Conservation (phyloP, 2,329 filamentous ascomycete genomes). For the Aspergillus fumigatus region DNA sequence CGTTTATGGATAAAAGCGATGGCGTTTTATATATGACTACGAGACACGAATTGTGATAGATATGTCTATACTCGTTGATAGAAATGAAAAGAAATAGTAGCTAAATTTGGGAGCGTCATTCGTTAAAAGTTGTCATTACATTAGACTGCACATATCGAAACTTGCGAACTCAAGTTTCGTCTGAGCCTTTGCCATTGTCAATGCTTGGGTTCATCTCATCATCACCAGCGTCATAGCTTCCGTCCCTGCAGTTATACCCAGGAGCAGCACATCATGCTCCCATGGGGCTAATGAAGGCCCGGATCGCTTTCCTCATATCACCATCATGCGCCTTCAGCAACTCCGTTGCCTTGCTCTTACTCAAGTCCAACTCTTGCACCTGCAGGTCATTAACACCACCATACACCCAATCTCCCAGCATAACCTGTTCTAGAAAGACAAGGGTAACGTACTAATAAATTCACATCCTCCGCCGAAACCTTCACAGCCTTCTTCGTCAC, state of each 20-base stretch:
- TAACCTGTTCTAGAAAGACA: neutral
- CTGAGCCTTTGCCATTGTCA: neutral
- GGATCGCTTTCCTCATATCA: slow-evolving; percentile 38
- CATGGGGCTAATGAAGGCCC: slow-evolving; percentile 36
- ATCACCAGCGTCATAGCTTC: neutral
- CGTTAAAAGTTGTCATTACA: neutral
- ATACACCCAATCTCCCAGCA: neutral
- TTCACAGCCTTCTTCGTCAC: slow-evolving; percentile 42
- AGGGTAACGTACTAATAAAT: slow-evolving; percentile 39
- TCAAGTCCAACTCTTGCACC: slow-evolving; percentile 45
- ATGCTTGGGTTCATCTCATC: neutral
- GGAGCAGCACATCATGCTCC: slow-evolving; percentile 6
- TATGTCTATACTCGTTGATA: neutral
- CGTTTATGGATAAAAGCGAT: neutral
- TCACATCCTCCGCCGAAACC: slow-evolving; percentile 43
- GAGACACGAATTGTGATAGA: neutral
- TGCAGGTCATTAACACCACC: slow-evolving; percentile 12
- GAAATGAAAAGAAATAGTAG: neutral
- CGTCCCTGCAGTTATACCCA: neutral
- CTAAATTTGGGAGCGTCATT: neutral
- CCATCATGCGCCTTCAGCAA: slow-evolving; percentile 45
- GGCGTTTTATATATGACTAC: neutral
- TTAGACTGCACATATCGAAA: neutral
- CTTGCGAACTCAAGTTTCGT: neutral
- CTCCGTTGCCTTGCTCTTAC: slow-evolving; percentile 44